These are phyloP conservation scores for Ophiocordyceps camponoti-leonardi DNA, from an alignment of 2,329 filamentous ascomycete species.

Conservation along the genomic window DNA sequence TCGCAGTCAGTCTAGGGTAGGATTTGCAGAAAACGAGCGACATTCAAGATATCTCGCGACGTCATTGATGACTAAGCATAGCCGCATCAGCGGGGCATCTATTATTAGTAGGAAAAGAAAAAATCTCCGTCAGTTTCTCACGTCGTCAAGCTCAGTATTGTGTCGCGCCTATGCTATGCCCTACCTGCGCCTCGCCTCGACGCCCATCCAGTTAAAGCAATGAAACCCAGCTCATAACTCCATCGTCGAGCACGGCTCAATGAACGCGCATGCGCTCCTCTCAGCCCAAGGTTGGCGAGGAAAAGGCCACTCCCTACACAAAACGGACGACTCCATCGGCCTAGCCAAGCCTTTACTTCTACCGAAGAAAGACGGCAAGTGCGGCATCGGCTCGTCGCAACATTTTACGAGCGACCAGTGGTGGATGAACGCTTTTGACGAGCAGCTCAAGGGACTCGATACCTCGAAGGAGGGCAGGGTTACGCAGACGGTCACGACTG, in stretches of 20 bases:
- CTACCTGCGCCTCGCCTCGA: no score
- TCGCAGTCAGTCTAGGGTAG: neutral
- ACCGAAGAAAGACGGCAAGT: constrained; percentile 62
- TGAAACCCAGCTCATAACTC: neutral
- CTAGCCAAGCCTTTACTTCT: constrained; percentile 72
- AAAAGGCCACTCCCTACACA: constrained; percentile 72
- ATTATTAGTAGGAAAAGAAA: neutral
- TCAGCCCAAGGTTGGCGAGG: constrained; percentile 82
- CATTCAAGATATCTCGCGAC: neutral
- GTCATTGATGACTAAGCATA: neutral
- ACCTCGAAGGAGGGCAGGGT: constrained; percentile 38
- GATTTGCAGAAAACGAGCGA: no score
- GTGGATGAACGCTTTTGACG: constrained; percentile 93
- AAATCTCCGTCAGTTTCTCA: neutral
- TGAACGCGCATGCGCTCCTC: constrained; percentile 76
- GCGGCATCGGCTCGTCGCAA: constrained; percentile 65
- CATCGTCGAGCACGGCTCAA: constrained; percentile 18
- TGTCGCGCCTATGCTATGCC: no score
- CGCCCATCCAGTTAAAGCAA: no score
- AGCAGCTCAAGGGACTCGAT: constrained; percentile 68
- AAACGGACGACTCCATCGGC: constrained; percentile 52
- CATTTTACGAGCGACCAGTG: constrained; percentile 65
- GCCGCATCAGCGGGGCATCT: no score
- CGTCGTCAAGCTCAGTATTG: no score
- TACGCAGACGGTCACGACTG: constrained; percentile 35